These are phyloP conservation scores for Ocimum tenuiflorum DNA, from an alignment of 257 asterid genomes.

Conservation along the genomic window DNA sequence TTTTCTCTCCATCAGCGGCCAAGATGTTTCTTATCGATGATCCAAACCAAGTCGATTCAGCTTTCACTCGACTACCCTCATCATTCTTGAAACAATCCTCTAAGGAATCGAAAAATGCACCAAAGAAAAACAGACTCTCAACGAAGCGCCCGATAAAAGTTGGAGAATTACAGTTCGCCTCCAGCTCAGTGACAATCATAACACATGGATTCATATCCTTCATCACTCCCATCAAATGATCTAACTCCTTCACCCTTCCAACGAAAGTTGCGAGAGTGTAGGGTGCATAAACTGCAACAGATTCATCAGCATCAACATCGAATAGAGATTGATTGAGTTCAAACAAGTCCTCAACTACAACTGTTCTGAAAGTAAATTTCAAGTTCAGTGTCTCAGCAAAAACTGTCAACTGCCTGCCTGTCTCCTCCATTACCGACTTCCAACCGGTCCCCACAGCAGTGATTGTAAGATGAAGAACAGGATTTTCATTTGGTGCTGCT, in stretches of 20 bases:
- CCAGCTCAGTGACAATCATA: conserved; percentile 32
- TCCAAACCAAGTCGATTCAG: conserved; percentile 27
- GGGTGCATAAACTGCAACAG: conserved; percentile 5
- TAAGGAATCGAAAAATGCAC: conserved; percentile 35
- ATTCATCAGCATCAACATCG: not conserved
- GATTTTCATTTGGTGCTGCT: not conserved
- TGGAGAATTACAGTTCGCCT: conserved; percentile 38
- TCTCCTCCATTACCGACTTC: not conserved
- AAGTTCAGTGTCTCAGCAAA: conserved; percentile 3
- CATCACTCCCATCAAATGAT: conserved; percentile 29
- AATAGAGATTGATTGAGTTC: not conserved
- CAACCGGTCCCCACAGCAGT: not conserved
- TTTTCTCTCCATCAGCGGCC: conserved; percentile 34
- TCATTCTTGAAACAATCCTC: conserved; percentile 38
- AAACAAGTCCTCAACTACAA: not conserved
- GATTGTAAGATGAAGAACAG: conserved; percentile 6
- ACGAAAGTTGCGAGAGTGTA: conserved; percentile 6
- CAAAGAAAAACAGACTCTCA: conserved; percentile 34
- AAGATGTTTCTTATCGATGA: conserved; percentile 30
- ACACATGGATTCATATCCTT: conserved; percentile 29
- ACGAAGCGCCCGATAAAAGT: conserved; percentile 37
- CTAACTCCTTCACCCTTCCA: conserved; percentile 21
- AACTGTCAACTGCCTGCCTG: not conserved
- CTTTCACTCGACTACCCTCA: conserved; percentile 16
- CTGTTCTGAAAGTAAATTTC: not conserved